Evolutionary conservation across 1,139 yeast species (phyloP), one percentile per base, ranked within the genome.

Genomic region (Scheffersomyces segobiensis): DNA sequence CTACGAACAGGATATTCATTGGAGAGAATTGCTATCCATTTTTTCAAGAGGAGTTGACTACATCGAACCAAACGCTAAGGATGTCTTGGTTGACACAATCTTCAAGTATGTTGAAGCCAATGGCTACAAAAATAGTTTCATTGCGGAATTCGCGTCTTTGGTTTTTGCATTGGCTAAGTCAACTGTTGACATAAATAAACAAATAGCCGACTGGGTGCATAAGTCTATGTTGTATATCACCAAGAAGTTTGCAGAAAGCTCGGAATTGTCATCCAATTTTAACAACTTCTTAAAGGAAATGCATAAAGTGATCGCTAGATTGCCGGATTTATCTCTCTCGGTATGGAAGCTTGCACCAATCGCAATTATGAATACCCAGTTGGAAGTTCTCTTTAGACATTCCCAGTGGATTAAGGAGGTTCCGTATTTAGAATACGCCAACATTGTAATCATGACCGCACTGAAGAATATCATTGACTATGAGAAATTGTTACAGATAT

Each of bases 401-500:
- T 63, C 70, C 10, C 67, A 73, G 53, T 89, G 91, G 88, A 67
- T 84, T 3, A 56, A 61, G 19, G 62, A 72, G n/a, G 67, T 73
- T 19, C 67, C 65, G 1, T 70, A 70, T 18, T 69, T 90, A 60
- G 74, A 78, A 53, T 83, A 87, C 64, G 73, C 77, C 5, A 71
- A 75, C 48, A 65, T 82, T 8, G 50, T 82, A 21, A 64, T 80
- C 5, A 67, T 80, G 32, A 65, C 79, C 1, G 78, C 80, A 0
- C 64, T 71, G 17, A 72, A 73, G 39, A 72, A 72, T 19, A 65
- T 71, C 17, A 70, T 89, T 53, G 84, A 85, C 49, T 78, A 70
- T 63, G 80, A 78, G 24, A 88, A 81, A 65, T 73, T 87, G 52
- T 72, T 91, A n/a, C 96, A 91, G 65, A 80, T 90, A 8, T 76